Conservation (phyloP, 257 asterid species). For the Striga asiatica region DNA sequence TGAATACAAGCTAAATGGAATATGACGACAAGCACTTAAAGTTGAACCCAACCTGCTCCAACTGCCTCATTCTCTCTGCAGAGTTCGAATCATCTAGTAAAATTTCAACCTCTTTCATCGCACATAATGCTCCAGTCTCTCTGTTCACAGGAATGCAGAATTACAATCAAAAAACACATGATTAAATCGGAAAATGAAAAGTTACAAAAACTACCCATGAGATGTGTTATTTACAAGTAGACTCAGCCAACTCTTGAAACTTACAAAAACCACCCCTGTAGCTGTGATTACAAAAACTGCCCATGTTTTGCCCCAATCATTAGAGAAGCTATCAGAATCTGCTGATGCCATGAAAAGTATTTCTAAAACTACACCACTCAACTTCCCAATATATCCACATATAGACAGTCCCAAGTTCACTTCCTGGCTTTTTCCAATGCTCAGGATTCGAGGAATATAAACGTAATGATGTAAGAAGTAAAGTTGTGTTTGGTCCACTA, state of each 20-base stretch:
- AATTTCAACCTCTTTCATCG: conserved; percentile 91
- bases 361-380: neutral
- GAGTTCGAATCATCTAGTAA: conserved; percentile 73
- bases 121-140: conserved; percentile 92
- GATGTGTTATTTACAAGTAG: neutral
- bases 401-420: too few relatives aligned
- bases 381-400: neutral
- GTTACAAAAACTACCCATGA: neutral
- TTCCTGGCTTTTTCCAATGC: neutral
- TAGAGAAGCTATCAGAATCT: neutral
- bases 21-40: neutral
- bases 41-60: conserved; percentile 54
- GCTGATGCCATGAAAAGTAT: neutral
- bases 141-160: conserved; percentile 30
- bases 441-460: neutral
- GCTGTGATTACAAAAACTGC: neutral
- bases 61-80: conserved; percentile 69
- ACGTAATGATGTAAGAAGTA: neutral
- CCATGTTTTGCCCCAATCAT: neutral
- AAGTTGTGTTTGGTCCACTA: too few relatives aligned
- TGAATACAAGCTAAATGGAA: too few relatives aligned
- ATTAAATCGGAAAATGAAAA: too few relatives aligned
- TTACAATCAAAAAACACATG: too few relatives aligned
- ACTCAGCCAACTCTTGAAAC: neutral
- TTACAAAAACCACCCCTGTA: neutral